Conservation (phyloP, 305 asterid species). For the Plantago rigida region DNA sequence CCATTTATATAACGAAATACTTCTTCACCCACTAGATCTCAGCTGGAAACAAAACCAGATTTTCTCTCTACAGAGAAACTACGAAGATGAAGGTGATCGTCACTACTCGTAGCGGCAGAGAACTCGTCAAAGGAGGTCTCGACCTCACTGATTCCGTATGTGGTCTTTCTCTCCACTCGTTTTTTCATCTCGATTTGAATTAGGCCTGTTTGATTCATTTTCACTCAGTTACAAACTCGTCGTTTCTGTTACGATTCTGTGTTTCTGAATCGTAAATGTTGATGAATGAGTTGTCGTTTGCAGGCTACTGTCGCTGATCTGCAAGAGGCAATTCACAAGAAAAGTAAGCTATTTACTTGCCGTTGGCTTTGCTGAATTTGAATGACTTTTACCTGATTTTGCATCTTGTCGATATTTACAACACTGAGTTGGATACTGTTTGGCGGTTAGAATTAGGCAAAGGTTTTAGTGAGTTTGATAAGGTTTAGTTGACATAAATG, state of each 20-base stretch:
- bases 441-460: background rate
- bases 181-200: constrained; percentile 13
- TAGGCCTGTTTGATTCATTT: no score
- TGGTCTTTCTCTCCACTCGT: constrained; percentile 13
- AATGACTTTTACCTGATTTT: background rate
- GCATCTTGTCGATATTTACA: background rate
- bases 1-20: background rate
- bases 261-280: constrained; percentile 6
- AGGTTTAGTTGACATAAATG: no score
- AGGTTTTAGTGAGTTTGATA: no score
- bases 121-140: constrained; percentile 75
- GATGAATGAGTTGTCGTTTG: constrained; percentile 26
- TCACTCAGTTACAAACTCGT: background rate
- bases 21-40: background rate
- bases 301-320: constrained; percentile 89
- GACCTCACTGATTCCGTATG: constrained; percentile 64
- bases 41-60: background rate
- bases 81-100: constrained; percentile 62
- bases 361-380: constrained; percentile 8
- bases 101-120: constrained; percentile 78
- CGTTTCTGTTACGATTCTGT: background rate
- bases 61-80: background rate
- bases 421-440: background rate
- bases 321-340: constrained; percentile 74
- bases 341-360: constrained; percentile 44